Percentiles rank a stretch among this genome's conserved stretches.
phyloP scores from a whole-genome alignment of 352 stramenopile genomes.

The Globisporangium emineosum region DNA sequence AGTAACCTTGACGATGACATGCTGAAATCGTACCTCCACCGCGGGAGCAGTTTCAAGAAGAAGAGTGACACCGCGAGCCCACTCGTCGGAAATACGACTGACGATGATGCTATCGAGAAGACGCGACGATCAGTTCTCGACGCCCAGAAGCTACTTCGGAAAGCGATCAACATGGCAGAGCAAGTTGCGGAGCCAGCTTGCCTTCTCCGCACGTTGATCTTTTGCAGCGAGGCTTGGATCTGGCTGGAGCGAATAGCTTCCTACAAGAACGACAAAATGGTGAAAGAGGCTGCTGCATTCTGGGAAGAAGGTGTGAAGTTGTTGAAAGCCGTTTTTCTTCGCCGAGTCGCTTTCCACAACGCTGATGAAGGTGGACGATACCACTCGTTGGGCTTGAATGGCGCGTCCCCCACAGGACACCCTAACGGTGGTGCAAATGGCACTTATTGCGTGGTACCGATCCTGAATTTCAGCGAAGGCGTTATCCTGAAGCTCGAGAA shows the following conservation, averaged over 20 bases:
- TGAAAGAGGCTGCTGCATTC: slow-evolving; percentile 74
- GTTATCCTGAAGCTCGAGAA: slow-evolving; percentile 68
- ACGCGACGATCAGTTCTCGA: slow-evolving; percentile 60
- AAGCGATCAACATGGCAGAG: slow-evolving; percentile 57
- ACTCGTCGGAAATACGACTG: slow-evolving; percentile 7
- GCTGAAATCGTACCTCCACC: slow-evolving; percentile 28
- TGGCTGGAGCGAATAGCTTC: slow-evolving; percentile 73
- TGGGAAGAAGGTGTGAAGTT: slow-evolving; percentile 79
- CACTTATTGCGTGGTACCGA: slow-evolving; percentile 69
- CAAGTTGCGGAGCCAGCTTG: slow-evolving; percentile 54
- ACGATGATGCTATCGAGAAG: slow-evolving; percentile 57
- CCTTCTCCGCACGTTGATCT: slow-evolving; percentile 63
- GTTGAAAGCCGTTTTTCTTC: slow-evolving; percentile 76
- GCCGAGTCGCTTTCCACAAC: slow-evolving; percentile 68
- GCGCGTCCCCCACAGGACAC: slow-evolving; percentile 1
- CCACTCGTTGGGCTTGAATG: background rate
- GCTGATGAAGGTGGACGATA: slow-evolving; percentile 7
- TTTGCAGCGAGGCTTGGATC: slow-evolving; percentile 68
- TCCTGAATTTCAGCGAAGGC: slow-evolving; percentile 79
- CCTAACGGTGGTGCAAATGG: slow-evolving; percentile 21
- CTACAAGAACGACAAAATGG: slow-evolving; percentile 72
- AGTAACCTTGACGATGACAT: slow-evolving; percentile 66
- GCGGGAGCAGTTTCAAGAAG: slow-evolving; percentile 11
- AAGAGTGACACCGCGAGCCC: slow-evolving; percentile 1
- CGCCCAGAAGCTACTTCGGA: slow-evolving; percentile 61